Evolutionary conservation across 2,329 filamentous ascomycete species (phyloP).

Genomic region (Xylaria sp.): DNA sequence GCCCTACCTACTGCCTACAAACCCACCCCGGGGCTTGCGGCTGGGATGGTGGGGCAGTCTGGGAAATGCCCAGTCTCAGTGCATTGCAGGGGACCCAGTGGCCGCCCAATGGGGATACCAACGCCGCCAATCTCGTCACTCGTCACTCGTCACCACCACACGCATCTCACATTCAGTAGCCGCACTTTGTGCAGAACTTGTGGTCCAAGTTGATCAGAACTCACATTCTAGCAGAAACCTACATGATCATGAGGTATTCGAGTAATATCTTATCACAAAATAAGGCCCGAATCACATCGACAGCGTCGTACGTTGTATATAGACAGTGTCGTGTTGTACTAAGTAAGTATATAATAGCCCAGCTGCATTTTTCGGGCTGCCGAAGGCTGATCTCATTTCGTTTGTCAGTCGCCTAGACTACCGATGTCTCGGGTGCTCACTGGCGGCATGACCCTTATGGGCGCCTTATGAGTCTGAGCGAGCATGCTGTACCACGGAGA

Average conservation of each 20-base stretch:
- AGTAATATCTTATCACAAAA: too few relatives aligned
- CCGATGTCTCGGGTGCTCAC: neutral
- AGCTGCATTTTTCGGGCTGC: neutral
- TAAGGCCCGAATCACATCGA: too few relatives aligned
- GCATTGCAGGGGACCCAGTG: too few relatives aligned
- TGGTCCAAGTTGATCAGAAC: neutral
- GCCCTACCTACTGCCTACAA: too few relatives aligned
- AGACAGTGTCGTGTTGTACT: neutral
- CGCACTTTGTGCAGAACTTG: neutral
- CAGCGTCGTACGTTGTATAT: neutral
- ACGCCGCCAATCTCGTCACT: too few relatives aligned
- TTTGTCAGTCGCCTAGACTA: neutral
- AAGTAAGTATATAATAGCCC: neutral
- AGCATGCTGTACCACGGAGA: neutral
- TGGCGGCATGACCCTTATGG: neutral
- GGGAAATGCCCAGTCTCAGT: neutral
- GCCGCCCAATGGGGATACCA: too few relatives aligned
- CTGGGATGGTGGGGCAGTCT: neutral
- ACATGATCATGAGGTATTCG: neutral
- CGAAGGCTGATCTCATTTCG: neutral
- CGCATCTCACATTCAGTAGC: too few relatives aligned
- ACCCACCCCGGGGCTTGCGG: neutral
- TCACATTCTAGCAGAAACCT: neutral
- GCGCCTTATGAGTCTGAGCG: neutral
- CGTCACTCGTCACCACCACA: too few relatives aligned